Percentiles rank a stretch among this genome's conserved stretches.
phyloP scores from a whole-genome alignment of 495 filamentous ascomycete species.

The Amorphotheca resinae region DNA sequence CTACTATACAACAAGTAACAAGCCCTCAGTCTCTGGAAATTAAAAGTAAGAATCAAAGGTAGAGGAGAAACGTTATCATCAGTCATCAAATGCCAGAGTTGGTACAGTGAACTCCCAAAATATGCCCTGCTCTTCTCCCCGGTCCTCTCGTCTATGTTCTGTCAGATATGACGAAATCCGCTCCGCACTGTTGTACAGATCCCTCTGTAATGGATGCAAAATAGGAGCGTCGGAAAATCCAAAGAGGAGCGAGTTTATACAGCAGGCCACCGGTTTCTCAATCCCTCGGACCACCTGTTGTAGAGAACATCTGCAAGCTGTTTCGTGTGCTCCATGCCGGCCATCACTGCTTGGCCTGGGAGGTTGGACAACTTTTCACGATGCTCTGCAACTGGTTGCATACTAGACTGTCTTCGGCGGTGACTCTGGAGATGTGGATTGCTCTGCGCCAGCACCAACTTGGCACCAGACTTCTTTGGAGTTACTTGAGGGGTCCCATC shows the following conservation, averaged over 20 bases:
- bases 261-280: slow-evolving; percentile 65
- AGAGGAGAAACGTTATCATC: slow-evolving; percentile 13
- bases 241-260: slow-evolving; percentile 22
- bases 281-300: slow-evolving; percentile 73
- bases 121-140: not conserved
- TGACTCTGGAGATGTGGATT: slow-evolving; percentile 80
- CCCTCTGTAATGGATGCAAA: slow-evolving; percentile 2
- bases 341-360: slow-evolving; percentile 35
- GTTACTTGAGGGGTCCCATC: slow-evolving; percentile 18
- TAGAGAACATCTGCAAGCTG: slow-evolving; percentile 85
- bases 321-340: slow-evolving; percentile 85
- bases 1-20: slow-evolving; percentile 2
- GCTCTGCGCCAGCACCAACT: slow-evolving; percentile 63
- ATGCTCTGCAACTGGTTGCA: slow-evolving; percentile 24
- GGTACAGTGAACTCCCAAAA: slow-evolving; percentile 10
- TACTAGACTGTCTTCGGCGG: slow-evolving; percentile 51
- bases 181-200: slow-evolving; percentile 8
- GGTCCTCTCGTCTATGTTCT: not conserved
- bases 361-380: slow-evolving; percentile 35
- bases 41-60: not conserved
- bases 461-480: slow-evolving; percentile 28
- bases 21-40: not conserved
- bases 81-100: slow-evolving; percentile 12
- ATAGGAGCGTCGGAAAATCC: slow-evolving; percentile 10
- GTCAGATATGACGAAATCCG: slow-evolving; percentile 1